A percentile compares a stretch with the other conserved stretches of the same genome.
These are phyloP conservation scores for Kregervanrija fluxuum DNA, from an alignment of 805 yeast species.

Conservation along the genomic window DNA sequence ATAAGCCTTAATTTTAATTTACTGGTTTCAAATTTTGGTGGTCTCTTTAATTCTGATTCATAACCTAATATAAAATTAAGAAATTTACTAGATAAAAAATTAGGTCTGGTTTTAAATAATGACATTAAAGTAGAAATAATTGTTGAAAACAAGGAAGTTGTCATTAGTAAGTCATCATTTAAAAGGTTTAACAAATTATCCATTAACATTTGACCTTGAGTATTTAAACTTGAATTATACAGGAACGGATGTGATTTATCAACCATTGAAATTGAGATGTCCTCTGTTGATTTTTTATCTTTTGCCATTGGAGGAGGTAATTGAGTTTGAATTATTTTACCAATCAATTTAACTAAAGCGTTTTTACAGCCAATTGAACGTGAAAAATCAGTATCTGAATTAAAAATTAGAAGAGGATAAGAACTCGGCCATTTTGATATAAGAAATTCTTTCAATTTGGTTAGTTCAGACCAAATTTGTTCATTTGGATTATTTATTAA, in stretches of 20 bases:
- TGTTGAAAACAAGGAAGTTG: constrained; percentile 59
- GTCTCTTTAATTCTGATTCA: constrained; percentile 49
- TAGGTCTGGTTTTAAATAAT: constrained; percentile 61
- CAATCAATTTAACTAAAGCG: constrained; percentile 68
- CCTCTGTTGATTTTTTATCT: constrained; percentile 1
- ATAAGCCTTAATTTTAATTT: constrained; percentile 23
- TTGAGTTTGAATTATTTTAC: constrained; percentile 50
- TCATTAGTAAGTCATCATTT: constrained; percentile 44
- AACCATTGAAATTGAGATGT: constrained; percentile 42
- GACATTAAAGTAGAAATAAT: constrained; percentile 56
- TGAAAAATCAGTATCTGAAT: constrained; percentile 40
- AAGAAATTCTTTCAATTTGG: constrained; percentile 50
- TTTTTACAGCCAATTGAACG: constrained; percentile 54
- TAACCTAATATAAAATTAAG: constrained; percentile 53
- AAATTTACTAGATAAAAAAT: constrained; percentile 45
- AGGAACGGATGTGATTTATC: constrained; percentile 60
- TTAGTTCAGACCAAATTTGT: constrained; percentile 47
- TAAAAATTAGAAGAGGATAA: constrained; percentile 45
- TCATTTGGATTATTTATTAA: constrained; percentile 42
- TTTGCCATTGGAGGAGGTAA: constrained; percentile 35
- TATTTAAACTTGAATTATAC: constrained; percentile 42
- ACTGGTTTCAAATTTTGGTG: constrained; percentile 38
- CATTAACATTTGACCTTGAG: constrained; percentile 63
- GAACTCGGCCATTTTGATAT: constrained; percentile 52
- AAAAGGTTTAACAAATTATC: constrained; percentile 57